Conservation (phyloP, 2,329 filamentous ascomycete species). For the Aureobasidium sp. region DNA sequence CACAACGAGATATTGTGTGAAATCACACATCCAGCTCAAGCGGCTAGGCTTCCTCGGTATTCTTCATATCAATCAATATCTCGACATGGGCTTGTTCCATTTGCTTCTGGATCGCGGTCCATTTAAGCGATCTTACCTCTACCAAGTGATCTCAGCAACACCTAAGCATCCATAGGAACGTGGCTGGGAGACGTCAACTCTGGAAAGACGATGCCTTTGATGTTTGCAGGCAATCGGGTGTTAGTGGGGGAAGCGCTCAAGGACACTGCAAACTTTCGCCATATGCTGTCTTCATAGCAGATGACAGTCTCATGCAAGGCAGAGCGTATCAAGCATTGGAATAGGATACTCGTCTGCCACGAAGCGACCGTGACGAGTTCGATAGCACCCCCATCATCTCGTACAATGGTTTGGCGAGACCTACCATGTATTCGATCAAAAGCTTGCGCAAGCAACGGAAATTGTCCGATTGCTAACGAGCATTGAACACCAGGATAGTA, state of each 20-base stretch:
- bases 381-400: constrained; percentile 93
- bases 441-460: constrained; percentile 61
- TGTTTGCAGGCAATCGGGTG: not conserved
- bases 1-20: not conserved
- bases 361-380: constrained; percentile 95
- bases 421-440: constrained; percentile 69
- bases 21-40: not conserved
- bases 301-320: not conserved
- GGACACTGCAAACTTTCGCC: too few relatives aligned
- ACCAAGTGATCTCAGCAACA: not conserved
- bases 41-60: not conserved
- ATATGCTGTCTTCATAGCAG: not conserved
- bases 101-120: not conserved
- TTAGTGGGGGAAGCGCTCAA: not conserved
- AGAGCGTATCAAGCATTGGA: not conserved
- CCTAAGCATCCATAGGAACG: not conserved
- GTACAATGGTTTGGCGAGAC: constrained; percentile 86
- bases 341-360: not conserved
- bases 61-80: not conserved
- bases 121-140: not conserved
- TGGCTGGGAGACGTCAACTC: not conserved
- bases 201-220: not conserved
- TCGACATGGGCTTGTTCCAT: not conserved
- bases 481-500: not conserved
- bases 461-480: constrained; percentile 41